Evolutionary conservation across 768 basidiomycete genomes (phyloP), one percentile per base, ranked within the genome.

Genomic region (Pilatotrama ljubarskyi): DNA sequence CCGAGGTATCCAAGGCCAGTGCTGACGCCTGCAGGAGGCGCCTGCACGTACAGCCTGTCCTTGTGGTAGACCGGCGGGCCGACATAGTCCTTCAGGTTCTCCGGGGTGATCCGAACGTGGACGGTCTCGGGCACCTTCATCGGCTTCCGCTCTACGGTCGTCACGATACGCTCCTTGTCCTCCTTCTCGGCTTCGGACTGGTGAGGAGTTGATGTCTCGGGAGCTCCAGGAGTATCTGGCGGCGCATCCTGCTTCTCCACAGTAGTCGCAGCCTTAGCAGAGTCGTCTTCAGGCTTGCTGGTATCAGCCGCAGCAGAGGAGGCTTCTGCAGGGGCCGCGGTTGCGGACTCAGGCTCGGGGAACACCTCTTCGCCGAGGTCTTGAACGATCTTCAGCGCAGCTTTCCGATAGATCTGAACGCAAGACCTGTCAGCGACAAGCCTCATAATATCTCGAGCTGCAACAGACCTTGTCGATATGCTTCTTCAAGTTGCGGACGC

Each of bases 401-500:
- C 92, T 73, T 99, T 99, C 61, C 97, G 86, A 74, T 95, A 98
- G 58, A 99, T 95, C 94, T 98, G 58, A 5, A 40, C 5, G 51
- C 5, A 20, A 13, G 13, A 9, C 55, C 24, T 37, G 40, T n/a
- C 18, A 44, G n/a, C 26, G 40, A 24, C 50, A 36, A 18, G 10
- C 9, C 17, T 36, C 20, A 26, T 20, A 22, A 37, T 49, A 37
- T n/a, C 11, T 42, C 11, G 14, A 46, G 24, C 26, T 2, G 2
- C 13, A 32, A 18, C 69, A 2, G 60, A 93, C 94, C 86, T 98
- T 98, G 70, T 99, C 96, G 55, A 99, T 96, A 68, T 95, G 91
- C 76, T 99, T 98, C 86, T 98, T 98, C 72, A 99, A 70, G 70
- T 95, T 94, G 49, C 97, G 80, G 29, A 99, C 97, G 43, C 97